Percentiles rank a stretch among this genome's conserved stretches.
phyloP scores from a whole-genome alignment of 306 rosid genomes.

The Quercus engelmannii region DNA sequence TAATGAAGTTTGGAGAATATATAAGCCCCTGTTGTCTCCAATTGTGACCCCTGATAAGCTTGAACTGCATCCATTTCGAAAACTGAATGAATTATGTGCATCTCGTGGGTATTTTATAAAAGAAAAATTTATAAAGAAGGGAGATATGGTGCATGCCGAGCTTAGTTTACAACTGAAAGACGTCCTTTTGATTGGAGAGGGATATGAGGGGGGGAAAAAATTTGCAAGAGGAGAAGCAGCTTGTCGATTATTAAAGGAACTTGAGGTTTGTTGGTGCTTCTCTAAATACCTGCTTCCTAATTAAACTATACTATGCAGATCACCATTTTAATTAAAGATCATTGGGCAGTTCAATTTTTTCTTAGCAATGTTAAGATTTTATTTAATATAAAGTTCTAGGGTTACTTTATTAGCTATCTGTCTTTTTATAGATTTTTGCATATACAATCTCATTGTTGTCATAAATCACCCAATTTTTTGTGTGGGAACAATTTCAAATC shows the following conservation, averaged over 20 bases:
- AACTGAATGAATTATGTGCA: constrained; percentile 62
- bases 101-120: constrained; percentile 67
- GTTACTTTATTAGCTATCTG: no score
- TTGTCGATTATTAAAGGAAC: constrained; percentile 54
- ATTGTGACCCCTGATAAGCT: constrained; percentile 95
- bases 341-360: neutral
- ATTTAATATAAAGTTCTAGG: no score
- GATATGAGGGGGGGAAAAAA: constrained; percentile 49
- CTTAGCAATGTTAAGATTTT: no score
- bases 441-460: no score
- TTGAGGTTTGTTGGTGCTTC: constrained; percentile 58
- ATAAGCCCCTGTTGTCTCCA: constrained; percentile 77
- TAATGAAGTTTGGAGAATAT: constrained; percentile 76
- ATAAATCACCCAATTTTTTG: no score
- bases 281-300: constrained; percentile 8
- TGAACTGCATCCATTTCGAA: constrained; percentile 73
- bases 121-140: constrained; percentile 53
- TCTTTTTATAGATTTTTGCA: no score
- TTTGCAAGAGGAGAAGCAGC: constrained; percentile 86
- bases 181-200: constrained; percentile 48
- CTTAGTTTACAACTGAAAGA: constrained; percentile 70
- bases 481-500: no score
- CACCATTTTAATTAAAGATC: neutral
- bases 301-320: neutral
- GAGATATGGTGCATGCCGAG: constrained; percentile 38